A percentile compares a stretch with the other conserved stretches of the same genome.
Conservation (phyloP, 345 rosid genomes). For the Anastatica hierochuntica region DNA sequence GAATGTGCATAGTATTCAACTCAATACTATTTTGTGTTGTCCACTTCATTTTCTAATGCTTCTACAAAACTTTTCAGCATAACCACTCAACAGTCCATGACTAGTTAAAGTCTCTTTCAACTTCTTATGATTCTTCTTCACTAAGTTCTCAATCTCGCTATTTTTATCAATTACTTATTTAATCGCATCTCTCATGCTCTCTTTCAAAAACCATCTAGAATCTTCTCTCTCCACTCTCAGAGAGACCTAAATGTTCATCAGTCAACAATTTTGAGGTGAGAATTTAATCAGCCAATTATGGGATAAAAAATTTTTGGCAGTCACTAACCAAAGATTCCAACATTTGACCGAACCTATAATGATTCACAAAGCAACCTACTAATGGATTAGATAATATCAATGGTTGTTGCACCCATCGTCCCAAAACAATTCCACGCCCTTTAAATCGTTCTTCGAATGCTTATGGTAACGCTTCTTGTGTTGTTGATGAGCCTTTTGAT, state of each 20-base stretch:
- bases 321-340: constrained; percentile 52
- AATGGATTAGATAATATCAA: constrained; percentile 39
- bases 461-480: constrained; percentile 59
- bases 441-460: constrained; percentile 51
- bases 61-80: constrained; percentile 30
- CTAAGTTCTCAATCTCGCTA: constrained; percentile 26
- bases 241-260: constrained; percentile 41
- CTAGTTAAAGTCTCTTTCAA: constrained; percentile 28
- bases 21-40: no score
- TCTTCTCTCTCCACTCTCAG: constrained; percentile 43
- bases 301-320: constrained; percentile 48
- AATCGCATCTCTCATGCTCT: constrained; percentile 30
- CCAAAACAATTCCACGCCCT: constrained; percentile 41
- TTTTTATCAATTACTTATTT: constrained; percentile 38
- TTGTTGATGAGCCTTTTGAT: constrained; percentile 34
- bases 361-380: constrained; percentile 64
- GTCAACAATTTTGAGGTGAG: constrained; percentile 40
- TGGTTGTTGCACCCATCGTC: constrained; percentile 51
- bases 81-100: constrained; percentile 23
- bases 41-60: not conserved
- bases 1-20: no score
- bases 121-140: constrained; percentile 35
- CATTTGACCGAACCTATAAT: constrained; percentile 64
- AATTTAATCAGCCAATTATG: constrained; percentile 48
- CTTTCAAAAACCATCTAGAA: constrained; percentile 42